Percentiles rank a stretch among this genome's conserved stretches.
Evolutionary conservation across 2,329 filamentous ascomycete species (phyloP).

Genomic region (Coniochaeta pulveracea): DNA sequence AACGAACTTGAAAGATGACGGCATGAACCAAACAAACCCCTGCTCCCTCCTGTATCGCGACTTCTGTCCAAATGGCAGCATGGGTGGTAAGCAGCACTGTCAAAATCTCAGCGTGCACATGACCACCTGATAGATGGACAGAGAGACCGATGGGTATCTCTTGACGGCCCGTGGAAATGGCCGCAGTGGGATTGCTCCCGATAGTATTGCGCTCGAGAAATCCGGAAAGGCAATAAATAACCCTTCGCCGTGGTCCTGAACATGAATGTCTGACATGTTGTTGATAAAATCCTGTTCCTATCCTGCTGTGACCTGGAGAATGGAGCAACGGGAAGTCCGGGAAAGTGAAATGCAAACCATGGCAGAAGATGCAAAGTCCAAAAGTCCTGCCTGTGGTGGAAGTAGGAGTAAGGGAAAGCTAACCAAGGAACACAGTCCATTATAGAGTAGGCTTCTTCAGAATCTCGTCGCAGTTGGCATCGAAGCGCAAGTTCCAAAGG

Average conservation of each 20-base stretch:
- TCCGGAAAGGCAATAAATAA: conserved; percentile 8
- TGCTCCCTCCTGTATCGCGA: neutral
- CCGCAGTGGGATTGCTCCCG: conserved; percentile 14
- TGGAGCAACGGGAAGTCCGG: neutral
- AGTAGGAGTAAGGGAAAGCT: neutral
- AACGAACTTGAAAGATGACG: neutral
- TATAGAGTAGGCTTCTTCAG: conserved; percentile 50
- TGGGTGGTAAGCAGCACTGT: neutral
- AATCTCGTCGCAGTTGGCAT: conserved; percentile 91
- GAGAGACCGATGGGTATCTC: conserved; percentile 12
- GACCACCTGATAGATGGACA: conserved; percentile 2
- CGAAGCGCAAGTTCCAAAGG: conserved; percentile 86
- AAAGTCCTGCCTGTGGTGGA: too few relatives aligned
- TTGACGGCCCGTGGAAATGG: conserved; percentile 12
- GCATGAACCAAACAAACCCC: neutral
- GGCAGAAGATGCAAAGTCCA: too few relatives aligned
- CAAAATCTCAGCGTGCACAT: too few relatives aligned
- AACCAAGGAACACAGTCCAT: conserved; percentile 7
- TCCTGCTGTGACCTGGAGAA: conserved; percentile 4
- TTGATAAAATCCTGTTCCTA: neutral
- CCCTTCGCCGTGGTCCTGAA: conserved; percentile 9
- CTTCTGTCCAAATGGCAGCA: neutral
- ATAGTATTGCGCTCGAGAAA: conserved; percentile 6
- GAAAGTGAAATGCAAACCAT: conserved; percentile 4
- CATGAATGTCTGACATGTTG: conserved; percentile 8